Conservation (phyloP, 208 protist species). For the Tritrichomonas foetus region DNA sequence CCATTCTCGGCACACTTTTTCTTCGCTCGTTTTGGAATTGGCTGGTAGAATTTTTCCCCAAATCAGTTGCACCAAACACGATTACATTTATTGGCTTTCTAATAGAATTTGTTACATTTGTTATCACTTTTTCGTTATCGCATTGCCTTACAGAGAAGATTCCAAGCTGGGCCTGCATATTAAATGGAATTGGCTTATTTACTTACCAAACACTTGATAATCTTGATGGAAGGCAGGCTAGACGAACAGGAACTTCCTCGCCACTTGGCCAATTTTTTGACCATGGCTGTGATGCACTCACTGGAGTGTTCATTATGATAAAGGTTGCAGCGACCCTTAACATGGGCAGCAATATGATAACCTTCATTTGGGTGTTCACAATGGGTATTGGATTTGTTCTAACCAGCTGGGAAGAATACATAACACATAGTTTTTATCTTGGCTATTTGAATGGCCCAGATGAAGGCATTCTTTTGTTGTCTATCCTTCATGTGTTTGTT, state of each 20-base stretch:
- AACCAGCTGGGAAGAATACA: not conserved
- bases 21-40: not conserved
- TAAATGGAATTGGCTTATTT: constrained; percentile 6
- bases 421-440: not conserved
- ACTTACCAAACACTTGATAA: constrained; percentile 50
- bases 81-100: constrained; percentile 26
- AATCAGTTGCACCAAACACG: not conserved
- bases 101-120: not conserved
- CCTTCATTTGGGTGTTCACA: not conserved
- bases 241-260: constrained; percentile 40
- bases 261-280: constrained; percentile 52
- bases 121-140: not conserved
- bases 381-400: not conserved
- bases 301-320: not conserved
- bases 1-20: not conserved
- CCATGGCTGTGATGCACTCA: constrained; percentile 45
- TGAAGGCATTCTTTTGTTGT: not conserved
- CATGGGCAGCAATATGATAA: not conserved
- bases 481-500: not conserved
- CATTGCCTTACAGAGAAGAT: not conserved
- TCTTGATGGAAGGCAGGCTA: constrained; percentile 51
- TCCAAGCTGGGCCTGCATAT: constrained; percentile 42
- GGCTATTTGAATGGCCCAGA: not conserved
- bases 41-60: not conserved
- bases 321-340: not conserved